These are phyloP conservation scores for Gynostemma pentaphyllum DNA, from an alignment of 306 rosid genomes.

Conservation along the genomic window DNA sequence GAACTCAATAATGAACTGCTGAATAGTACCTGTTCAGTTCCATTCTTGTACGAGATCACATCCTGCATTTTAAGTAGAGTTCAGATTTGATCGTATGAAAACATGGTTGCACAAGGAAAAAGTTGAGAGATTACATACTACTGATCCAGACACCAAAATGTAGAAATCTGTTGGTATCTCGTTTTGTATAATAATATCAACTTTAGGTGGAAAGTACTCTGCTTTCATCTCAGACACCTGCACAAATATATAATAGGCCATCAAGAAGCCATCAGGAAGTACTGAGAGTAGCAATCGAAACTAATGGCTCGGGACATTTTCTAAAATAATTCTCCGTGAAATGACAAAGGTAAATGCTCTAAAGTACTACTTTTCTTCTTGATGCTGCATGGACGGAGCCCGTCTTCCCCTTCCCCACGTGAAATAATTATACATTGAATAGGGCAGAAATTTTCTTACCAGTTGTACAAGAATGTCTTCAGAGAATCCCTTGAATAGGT, in stretches of 20 bases:
- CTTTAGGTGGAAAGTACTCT: constrained; percentile 79
- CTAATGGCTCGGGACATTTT: background rate
- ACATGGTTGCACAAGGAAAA: constrained; percentile 6
- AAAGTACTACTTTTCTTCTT: background rate
- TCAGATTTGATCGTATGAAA: constrained; percentile 12
- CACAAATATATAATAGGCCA: constrained; percentile 7
- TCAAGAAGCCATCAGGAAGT: background rate
- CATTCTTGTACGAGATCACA: constrained; percentile 47
- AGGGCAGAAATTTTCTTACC: constrained; percentile 24
- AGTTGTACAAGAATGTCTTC: constrained; percentile 53
- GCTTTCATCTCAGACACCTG: constrained; percentile 80
- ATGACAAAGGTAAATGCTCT: constrained; percentile 5
- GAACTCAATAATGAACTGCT: constrained; percentile 5
- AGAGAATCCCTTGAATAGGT: constrained; percentile 63
- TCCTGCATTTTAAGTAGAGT: constrained; percentile 49
- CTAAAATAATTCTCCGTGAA: background rate
- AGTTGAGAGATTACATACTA: constrained; percentile 37
- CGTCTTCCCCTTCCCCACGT: no score
- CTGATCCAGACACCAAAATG: constrained; percentile 62
- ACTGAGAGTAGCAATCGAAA: background rate
- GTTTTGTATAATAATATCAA: constrained; percentile 68
- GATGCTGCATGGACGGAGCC: background rate
- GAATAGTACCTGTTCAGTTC: constrained; percentile 58
- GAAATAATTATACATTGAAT: background rate
- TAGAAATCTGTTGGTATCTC: constrained; percentile 76